Percentiles rank a stretch among this genome's conserved stretches.
phyloP scores from a whole-genome alignment of 176 grass and related monocot genomes.

The Lolium perenne region DNA sequence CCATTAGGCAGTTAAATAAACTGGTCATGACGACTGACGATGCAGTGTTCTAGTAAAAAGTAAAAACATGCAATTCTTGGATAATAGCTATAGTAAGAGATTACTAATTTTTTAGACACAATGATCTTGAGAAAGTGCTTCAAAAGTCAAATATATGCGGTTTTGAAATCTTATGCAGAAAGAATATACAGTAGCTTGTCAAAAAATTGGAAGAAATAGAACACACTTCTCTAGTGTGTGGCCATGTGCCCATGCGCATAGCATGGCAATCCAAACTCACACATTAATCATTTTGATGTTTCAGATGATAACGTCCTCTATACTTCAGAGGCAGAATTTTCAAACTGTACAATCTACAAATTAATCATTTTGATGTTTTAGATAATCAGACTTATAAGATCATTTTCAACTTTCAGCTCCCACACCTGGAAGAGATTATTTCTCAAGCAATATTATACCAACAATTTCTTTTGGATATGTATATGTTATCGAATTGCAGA shows the following conservation, averaged over 20 bases:
- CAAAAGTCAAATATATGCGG: not conserved
- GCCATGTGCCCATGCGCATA: constrained; percentile 9
- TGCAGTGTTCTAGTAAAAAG: not conserved
- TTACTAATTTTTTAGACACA: not conserved
- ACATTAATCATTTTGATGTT: too few species aligned
- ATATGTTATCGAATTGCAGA: not conserved
- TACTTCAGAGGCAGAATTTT: too few species aligned
- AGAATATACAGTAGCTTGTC: not conserved
- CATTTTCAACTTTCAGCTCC: too few species aligned
- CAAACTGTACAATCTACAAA: too few species aligned
- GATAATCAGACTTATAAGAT: too few species aligned
- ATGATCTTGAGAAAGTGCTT: not conserved
- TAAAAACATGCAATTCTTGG: too few species aligned
- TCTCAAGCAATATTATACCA: not conserved
- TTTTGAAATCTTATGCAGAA: constrained; percentile 14
- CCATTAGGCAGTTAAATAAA: not conserved
- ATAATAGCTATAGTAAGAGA: not conserved
- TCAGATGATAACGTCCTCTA: too few species aligned
- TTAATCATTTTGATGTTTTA: too few species aligned
- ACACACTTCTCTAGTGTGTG: not conserved
- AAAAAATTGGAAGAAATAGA: not conserved
- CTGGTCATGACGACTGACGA: not conserved
- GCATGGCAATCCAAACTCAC: not conserved
- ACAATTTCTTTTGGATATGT: too few species aligned
- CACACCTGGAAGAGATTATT: not conserved